phyloP scores from a whole-genome alignment of 2,329 filamentous ascomycete species.

The Monosporascus ibericus region DNA sequence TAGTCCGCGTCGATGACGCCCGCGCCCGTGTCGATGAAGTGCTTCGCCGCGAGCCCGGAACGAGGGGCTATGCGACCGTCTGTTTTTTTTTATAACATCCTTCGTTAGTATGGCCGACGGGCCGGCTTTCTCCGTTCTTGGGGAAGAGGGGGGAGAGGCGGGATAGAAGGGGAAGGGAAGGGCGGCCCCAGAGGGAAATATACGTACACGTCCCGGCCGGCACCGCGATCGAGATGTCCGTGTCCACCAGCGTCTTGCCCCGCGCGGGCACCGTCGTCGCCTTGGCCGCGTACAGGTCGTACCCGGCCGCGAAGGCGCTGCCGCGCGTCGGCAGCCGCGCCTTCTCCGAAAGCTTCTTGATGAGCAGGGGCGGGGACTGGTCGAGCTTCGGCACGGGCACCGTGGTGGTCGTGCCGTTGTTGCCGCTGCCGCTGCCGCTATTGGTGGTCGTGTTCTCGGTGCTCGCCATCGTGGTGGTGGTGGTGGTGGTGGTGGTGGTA shows the following conservation, averaged over 20 bases:
- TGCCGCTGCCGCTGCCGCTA: too few relatives aligned
- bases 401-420: conserved; percentile 12
- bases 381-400: conserved; percentile 28
- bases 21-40: conserved; percentile 93
- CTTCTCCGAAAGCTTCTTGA: conserved; percentile 80
- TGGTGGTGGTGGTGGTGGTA: conserved; percentile 6
- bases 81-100: conserved; percentile 25
- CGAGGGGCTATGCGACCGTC: conserved; percentile 87
- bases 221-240: conserved; percentile 85
- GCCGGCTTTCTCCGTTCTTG: background rate
- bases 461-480: conserved; percentile 6
- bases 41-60: conserved; percentile 85
- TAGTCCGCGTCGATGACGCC: conserved; percentile 98
- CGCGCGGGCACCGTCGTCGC: conserved; percentile 71
- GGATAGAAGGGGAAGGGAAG: conserved; percentile 1
- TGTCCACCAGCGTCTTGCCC: conserved; percentile 82
- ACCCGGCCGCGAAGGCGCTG: conserved; percentile 84
- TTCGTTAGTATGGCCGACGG: background rate
- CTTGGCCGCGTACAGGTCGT: conserved; percentile 81
- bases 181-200: background rate
- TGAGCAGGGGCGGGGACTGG: conserved; percentile 58
- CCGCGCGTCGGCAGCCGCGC: conserved; percentile 83
- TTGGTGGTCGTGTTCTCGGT: conserved; percentile 24
- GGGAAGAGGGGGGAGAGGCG: background rate
- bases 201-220: conserved; percentile 80